These are phyloP conservation scores for Inga leiocalycina DNA, from an alignment of 306 rosid species.

Conservation along the genomic window DNA sequence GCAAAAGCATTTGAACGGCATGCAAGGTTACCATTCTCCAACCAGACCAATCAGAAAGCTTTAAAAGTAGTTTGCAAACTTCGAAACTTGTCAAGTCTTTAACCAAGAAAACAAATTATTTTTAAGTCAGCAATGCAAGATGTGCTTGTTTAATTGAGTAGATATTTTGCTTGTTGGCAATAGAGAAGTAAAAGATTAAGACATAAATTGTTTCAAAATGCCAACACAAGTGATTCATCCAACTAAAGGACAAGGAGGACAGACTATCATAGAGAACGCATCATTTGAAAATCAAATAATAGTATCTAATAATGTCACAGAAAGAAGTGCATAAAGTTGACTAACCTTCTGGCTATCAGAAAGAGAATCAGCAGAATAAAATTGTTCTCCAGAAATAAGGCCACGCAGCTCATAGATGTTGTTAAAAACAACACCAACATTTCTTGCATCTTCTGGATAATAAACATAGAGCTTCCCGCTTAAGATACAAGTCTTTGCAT, in stretches of 20 bases:
- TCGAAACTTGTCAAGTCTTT: conserved; percentile 24
- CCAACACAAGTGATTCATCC: conserved; percentile 17
- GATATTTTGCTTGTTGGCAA: not conserved
- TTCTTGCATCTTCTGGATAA: conserved; percentile 89
- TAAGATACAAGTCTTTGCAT: conserved; percentile 92
- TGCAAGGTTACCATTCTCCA: conserved; percentile 23
- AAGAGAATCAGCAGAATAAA: conserved; percentile 83
- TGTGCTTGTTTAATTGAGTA: conserved; percentile 1
- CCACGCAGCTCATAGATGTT: conserved; percentile 87
- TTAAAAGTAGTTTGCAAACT: conserved; percentile 18
- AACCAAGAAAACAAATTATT: conserved; percentile 4
- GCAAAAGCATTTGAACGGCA: conserved; percentile 37
- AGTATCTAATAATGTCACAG: conserved; percentile 3
- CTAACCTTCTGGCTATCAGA: conserved; percentile 88
- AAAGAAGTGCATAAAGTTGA: conserved; percentile 13
- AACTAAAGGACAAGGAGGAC: conserved; percentile 7
- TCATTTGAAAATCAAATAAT: not conserved
- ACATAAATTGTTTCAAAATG: conserved; percentile 21
- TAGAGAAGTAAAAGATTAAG: conserved; percentile 18
- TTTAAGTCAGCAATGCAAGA: conserved; percentile 7
- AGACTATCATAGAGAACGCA: conserved; percentile 19
- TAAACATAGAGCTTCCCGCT: conserved; percentile 89
- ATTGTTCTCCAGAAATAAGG: conserved; percentile 82
- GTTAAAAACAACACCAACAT: conserved; percentile 88
- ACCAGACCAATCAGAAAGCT: conserved; percentile 22